A percentile compares a stretch with the other conserved stretches of the same genome.
These are phyloP conservation scores for Ustilago nuda DNA, from an alignment of 1,284 basidiomycete species.

Conservation along the genomic window DNA sequence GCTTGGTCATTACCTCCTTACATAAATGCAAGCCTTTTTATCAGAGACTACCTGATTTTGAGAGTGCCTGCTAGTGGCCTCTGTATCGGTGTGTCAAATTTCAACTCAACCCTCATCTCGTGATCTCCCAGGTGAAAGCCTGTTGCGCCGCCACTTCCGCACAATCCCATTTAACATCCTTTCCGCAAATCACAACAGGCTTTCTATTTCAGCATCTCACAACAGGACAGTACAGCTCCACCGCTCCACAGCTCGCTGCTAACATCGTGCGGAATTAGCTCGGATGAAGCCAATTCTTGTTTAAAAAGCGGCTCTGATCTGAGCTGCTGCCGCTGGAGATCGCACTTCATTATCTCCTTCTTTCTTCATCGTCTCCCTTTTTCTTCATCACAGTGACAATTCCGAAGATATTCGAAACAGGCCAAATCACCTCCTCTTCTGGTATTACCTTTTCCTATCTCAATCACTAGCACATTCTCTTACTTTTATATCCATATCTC, in stretches of 20 bases:
- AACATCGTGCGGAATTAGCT: background rate
- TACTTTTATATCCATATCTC: no score
- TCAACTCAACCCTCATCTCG: constrained; percentile 15
- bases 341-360: background rate
- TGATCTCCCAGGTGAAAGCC: constrained; percentile 6
- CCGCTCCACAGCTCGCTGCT: constrained; percentile 2
- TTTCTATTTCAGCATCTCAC: no score
- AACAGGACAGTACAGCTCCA: background rate
- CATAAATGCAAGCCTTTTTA: no score
- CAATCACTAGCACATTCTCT: background rate
- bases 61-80: no score
- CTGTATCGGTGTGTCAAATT: no score
- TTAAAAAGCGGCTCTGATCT: constrained; percentile 6
- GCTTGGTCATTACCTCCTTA: no score
- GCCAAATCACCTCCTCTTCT: background rate
- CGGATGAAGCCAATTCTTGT: constrained; percentile 1
- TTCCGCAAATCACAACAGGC: constrained; percentile 4
- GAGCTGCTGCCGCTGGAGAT: background rate
- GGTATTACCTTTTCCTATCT: background rate
- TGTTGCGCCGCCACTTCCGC: constrained; percentile 17
- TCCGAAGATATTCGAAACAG: background rate
- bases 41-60: no score
- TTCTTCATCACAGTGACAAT: background rate
- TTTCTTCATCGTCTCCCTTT: background rate
- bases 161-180: constrained; percentile 20